phyloP scores from a whole-genome alignment of 768 basidiomycete genomes.

The Suillus lakei region DNA sequence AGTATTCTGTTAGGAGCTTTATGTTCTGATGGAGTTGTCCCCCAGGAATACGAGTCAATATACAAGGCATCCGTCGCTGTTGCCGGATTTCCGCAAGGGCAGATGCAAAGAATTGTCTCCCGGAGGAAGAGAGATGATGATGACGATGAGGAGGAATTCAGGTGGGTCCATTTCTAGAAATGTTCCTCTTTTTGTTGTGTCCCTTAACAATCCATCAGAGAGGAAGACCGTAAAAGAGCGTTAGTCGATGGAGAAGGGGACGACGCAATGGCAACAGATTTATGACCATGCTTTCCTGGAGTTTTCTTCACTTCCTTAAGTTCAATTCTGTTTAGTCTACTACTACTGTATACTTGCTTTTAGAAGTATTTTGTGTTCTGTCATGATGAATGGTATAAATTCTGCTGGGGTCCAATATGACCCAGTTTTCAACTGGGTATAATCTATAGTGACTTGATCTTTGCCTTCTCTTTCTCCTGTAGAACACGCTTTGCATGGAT shows the following conservation, averaged over 20 bases:
- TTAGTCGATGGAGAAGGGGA: slow-evolving; percentile 38
- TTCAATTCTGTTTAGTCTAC: neutral
- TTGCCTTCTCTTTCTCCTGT: slow-evolving; percentile 83
- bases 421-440: slow-evolving; percentile 16
- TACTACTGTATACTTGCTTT: slow-evolving; percentile 3
- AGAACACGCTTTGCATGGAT: slow-evolving; percentile 81
- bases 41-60: slow-evolving; percentile 91
- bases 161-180: slow-evolving; percentile 27
- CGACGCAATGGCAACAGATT: slow-evolving; percentile 39
- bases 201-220: slow-evolving; percentile 25
- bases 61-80: slow-evolving; percentile 80
- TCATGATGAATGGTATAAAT: slow-evolving; percentile 2
- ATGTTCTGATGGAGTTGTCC: slow-evolving; percentile 6
- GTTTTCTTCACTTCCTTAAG: neutral
- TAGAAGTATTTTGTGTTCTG: neutral
- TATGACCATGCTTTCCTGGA: slow-evolving; percentile 17
- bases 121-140: slow-evolving; percentile 77
- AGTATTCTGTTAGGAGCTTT: neutral
- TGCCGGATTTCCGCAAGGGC: slow-evolving; percentile 54
- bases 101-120: slow-evolving; percentile 46
- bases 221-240: slow-evolving; percentile 49
- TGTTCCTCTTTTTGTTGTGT: neutral
- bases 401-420: neutral
- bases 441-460: slow-evolving; percentile 73
- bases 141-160: slow-evolving; percentile 63